Evolutionary conservation across 768 basidiomycete species (phyloP).

Genomic region (Phylloporus rhodoxanthus): DNA sequence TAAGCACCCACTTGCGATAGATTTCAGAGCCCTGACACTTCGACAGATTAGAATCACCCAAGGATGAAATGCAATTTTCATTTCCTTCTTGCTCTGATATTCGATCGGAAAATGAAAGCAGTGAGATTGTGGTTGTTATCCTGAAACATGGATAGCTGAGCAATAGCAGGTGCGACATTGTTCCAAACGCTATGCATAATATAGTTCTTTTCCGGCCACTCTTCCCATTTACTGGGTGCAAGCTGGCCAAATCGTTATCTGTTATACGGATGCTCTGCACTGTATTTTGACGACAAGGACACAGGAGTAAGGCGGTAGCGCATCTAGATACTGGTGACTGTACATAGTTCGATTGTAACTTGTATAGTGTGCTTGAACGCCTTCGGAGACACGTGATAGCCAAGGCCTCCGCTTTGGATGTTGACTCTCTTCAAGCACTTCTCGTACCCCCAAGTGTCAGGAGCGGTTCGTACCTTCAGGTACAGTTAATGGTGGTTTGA

Average conservation of each 20-base stretch:
- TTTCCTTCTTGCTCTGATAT: slow-evolving; percentile 1
- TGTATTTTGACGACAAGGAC: too few species aligned
- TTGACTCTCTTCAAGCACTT: neutral
- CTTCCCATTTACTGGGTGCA: too few species aligned
- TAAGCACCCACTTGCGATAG: neutral
- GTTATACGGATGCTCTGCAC: too few species aligned
- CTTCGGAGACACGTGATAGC: neutral
- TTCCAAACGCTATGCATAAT: neutral
- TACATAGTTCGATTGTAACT: too few species aligned
- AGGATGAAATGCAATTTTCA: slow-evolving; percentile 11
- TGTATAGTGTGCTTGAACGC: too few species aligned
- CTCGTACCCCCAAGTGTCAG: neutral
- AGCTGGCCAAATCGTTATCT: too few species aligned
- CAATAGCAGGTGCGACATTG: neutral
- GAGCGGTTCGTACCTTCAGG: neutral
- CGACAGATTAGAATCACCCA: slow-evolving; percentile 13
- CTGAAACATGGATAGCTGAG: neutral
- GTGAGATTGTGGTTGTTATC: neutral
- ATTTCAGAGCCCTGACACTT: neutral
- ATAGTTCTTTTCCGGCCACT: too few species aligned
- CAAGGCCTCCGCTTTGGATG: neutral
- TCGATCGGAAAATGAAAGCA: neutral
- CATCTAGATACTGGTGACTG: too few species aligned
- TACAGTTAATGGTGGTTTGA: neutral
- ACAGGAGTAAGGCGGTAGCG: too few species aligned